These are phyloP conservation scores for Spironucleus salmonicida DNA, from an alignment of 208 protist species.

Conservation along the genomic window DNA sequence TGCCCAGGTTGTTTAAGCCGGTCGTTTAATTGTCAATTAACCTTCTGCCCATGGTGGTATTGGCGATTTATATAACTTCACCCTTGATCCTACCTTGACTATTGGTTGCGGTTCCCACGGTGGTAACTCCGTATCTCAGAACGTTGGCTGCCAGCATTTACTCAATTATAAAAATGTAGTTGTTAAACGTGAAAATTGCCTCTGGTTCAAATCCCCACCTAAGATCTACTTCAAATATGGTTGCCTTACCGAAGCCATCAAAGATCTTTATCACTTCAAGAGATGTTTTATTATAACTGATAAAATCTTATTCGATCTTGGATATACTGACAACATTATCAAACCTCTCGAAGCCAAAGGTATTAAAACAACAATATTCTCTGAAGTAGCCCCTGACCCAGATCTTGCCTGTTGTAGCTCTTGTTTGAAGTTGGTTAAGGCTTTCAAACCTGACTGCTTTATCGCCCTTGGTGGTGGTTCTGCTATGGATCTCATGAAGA, in stretches of 20 bases:
- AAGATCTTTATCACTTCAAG: conserved; percentile 11
- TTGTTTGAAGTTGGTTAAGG: background rate
- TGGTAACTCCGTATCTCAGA: conserved; percentile 35
- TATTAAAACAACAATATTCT: conserved; percentile 21
- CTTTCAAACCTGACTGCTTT: conserved; percentile 36
- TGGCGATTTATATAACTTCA: conserved; percentile 44
- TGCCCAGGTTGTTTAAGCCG: conserved; percentile 20
- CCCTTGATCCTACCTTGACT: conserved; percentile 40
- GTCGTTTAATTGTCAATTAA: conserved; percentile 38
- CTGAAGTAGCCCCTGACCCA: conserved; percentile 37
- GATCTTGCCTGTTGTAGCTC: background rate
- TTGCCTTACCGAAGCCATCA: background rate
- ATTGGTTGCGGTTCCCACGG: conserved; percentile 40
- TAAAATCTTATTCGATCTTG: conserved; percentile 30
- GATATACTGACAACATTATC: conserved; percentile 25
- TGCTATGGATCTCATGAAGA: conserved; percentile 61
- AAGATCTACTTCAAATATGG: conserved; percentile 31
- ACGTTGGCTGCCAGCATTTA: conserved; percentile 36
- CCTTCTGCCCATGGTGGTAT: conserved; percentile 43
- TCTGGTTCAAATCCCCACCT: conserved; percentile 41
- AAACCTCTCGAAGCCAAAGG: background rate
- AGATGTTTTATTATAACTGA: conserved; percentile 36
- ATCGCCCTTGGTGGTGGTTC: conserved; percentile 63
- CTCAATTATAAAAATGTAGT: conserved; percentile 44
- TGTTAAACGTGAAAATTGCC: conserved; percentile 33